These are phyloP conservation scores for Plantago lanceolata DNA, from an alignment of 305 asterid genomes.

Conservation along the genomic window DNA sequence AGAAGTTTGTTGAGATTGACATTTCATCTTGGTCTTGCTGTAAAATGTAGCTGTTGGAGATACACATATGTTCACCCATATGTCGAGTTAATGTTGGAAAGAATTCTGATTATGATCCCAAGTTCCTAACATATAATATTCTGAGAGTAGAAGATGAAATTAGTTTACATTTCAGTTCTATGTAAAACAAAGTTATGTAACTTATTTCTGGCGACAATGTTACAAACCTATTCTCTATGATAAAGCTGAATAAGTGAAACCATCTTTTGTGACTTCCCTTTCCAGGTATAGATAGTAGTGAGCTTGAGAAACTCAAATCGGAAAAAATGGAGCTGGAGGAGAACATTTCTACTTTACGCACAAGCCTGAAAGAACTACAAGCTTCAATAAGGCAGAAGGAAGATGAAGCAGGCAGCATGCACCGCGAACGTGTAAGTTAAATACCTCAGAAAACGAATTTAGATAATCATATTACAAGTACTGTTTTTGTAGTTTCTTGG, in stretches of 20 bases:
- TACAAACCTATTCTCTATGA: slow-evolving; percentile 16
- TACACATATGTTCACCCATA: too few relatives aligned
- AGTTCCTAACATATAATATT: neutral
- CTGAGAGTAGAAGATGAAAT: slow-evolving; percentile 14
- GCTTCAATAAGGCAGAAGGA: slow-evolving; percentile 55
- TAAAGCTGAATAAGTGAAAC: slow-evolving; percentile 11
- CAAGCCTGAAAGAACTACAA: slow-evolving; percentile 49
- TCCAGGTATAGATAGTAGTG: slow-evolving; percentile 72
- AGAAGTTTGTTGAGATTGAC: too few relatives aligned
- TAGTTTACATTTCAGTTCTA: slow-evolving; percentile 10
- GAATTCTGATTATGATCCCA: too few relatives aligned
- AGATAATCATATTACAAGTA: neutral
- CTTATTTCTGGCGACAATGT: slow-evolving; percentile 16
- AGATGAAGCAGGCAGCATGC: slow-evolving; percentile 71
- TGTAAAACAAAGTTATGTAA: slow-evolving; percentile 1
- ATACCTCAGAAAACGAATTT: slow-evolving; percentile 3
- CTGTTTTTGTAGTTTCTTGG: too few relatives aligned
- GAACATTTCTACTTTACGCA: slow-evolving; percentile 33
- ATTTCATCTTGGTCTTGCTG: too few relatives aligned
- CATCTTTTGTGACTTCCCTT: slow-evolving; percentile 19
- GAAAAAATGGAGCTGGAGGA: slow-evolving; percentile 48
- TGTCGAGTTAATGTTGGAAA: too few relatives aligned
- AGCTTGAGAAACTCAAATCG: slow-evolving; percentile 50
- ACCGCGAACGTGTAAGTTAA: slow-evolving; percentile 63
- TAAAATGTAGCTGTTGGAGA: too few relatives aligned